phyloP scores from a whole-genome alignment of 1,284 basidiomycete species.

The Coniophora puteana region DNA sequence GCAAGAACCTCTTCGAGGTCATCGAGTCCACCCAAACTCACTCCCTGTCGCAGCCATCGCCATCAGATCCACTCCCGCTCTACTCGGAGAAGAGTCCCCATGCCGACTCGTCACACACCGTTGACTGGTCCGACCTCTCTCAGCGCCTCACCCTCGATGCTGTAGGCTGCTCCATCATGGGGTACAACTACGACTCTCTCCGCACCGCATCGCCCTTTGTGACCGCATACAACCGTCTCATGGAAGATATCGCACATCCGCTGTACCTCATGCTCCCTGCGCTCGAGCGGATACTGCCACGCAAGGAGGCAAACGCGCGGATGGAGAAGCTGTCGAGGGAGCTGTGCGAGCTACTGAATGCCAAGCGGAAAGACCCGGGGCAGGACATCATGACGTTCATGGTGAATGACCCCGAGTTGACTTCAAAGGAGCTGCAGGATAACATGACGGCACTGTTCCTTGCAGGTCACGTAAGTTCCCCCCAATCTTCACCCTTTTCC shows the following conservation, averaged over 20 bases:
- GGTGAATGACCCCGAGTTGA: constrained; percentile 25
- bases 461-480: constrained; percentile 26
- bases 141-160: constrained; percentile 27
- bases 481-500: neutral
- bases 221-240: constrained; percentile 27
- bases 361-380: constrained; percentile 16
- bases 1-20: constrained; percentile 19
- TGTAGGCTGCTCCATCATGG: constrained; percentile 29
- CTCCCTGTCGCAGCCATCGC: neutral
- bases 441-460: constrained; percentile 31
- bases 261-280: constrained; percentile 25
- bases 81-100: constrained; percentile 15
- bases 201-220: constrained; percentile 27
- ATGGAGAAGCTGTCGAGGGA: constrained; percentile 5
- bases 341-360: constrained; percentile 1
- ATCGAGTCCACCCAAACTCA: constrained; percentile 14
- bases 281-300: constrained; percentile 27
- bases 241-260: constrained; percentile 28
- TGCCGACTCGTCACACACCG: constrained; percentile 5
- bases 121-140: constrained; percentile 25
- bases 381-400: constrained; percentile 31
- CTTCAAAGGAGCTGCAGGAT: constrained; percentile 23
- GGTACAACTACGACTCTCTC: constrained; percentile 32
- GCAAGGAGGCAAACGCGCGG: constrained; percentile 16
- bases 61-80: neutral